Base-by-base conservation (phyloP, 768 basidiomycete genomes). In the Saitozyma podzolica region DNA sequence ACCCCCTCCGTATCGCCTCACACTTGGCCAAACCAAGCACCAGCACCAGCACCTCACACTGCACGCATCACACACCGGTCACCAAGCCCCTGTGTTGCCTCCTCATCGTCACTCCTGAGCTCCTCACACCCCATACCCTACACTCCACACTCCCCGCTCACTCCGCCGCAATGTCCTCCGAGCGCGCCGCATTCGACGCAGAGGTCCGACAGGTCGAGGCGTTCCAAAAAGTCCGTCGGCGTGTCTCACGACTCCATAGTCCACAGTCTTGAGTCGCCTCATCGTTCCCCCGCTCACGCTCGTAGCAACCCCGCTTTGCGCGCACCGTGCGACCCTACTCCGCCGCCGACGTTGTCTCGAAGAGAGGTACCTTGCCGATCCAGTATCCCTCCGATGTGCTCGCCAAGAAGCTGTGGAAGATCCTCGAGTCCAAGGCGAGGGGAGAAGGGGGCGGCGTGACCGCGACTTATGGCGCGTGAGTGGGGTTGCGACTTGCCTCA, bases 391-490 rank as follows among this genome's bases (percentile, higher is more conserved):
- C 93, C 54, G 85, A 91, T 75, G 72, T 87, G 1, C 85, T 86
- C 76, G 94, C 84, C 66, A 91, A 92, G 84, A 98, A 98, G 81
- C 85, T 96, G 43, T 95, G 86, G 83, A 73, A 78, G 8, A 77
- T 89, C 62, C 85, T 99, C 66, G 83, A 85, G 54, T 83, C 89
- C 65, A 93, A 96, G 77, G 88, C 86, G 9, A 62, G 75, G 50
- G 76, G 78, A 16, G 75, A 78, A 63, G 76, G 76, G 37, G 76
- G 78, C 37, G 78, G 78, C 0, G 70, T 68, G 59, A 93, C 91
- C 19, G 91, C 94, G 78, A 99, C 96, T 65, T 99, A 98, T 76
- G 96, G 96, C 82, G 94, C 94, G 92, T 97, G 78, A 85, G 94
- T 89, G 1, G n/a, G 11, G 2, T 11, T 47, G 13, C 2, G 45